Conservation (phyloP, 148 eudicot species). For the Dysphania ambrosioides region DNA sequence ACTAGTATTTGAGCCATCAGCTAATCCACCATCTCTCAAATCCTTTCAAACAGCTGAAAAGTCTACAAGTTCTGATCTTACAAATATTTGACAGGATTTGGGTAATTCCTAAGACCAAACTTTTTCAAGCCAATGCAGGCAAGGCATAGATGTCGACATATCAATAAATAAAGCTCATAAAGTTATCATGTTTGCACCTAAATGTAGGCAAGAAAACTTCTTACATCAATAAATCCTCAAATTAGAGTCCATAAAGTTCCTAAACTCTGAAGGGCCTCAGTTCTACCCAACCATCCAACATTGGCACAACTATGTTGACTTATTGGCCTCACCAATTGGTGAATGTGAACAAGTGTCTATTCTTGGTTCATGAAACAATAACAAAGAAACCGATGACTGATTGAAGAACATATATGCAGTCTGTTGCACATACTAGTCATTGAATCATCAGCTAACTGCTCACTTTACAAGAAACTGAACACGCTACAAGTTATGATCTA, state of each 20-base stretch:
- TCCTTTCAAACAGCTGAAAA: not conserved
- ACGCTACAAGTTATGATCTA: too few relatives aligned
- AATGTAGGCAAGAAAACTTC: too few relatives aligned
- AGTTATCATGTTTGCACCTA: not conserved
- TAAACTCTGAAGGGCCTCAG: not conserved
- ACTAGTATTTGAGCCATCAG: slow-evolving; percentile 6
- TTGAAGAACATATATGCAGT: too few relatives aligned
- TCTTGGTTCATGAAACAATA: too few relatives aligned
- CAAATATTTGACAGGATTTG: not conserved
- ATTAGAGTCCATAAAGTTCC: not conserved
- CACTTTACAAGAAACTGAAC: too few relatives aligned
- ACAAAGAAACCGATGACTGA: too few relatives aligned
- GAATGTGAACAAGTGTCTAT: too few relatives aligned
- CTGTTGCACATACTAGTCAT: too few relatives aligned
- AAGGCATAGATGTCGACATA: not conserved
- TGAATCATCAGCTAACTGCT: too few relatives aligned
- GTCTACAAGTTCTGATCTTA: not conserved
- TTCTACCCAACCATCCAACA: too few relatives aligned
- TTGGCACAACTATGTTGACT: too few relatives aligned
- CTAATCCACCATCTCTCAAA: not conserved
- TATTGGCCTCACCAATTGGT: too few relatives aligned
- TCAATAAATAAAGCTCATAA: not conserved
- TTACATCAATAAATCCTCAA: not conserved
- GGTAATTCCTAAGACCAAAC: not conserved
- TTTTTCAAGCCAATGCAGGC: not conserved